phyloP scores from a whole-genome alignment of 306 rosid genomes.

The Vigna unguiculata region DNA sequence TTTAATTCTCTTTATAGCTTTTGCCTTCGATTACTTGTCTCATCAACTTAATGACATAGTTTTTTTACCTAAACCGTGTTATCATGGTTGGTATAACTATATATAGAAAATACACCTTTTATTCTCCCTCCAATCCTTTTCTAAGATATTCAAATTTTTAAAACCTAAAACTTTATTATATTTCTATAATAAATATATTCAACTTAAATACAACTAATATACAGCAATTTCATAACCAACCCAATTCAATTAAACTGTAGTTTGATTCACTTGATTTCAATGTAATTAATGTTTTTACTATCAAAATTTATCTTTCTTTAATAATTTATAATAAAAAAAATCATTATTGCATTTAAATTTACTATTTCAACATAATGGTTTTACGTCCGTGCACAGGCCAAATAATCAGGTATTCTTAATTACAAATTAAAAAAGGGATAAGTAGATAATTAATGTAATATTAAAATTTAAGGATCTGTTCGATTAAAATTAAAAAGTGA shows the following conservation, averaged over 20 bases:
- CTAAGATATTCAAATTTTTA: no score
- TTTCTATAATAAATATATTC: neutral
- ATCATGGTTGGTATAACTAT: neutral
- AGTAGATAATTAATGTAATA: neutral
- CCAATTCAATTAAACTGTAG: neutral
- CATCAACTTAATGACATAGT: neutral
- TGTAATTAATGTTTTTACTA: neutral
- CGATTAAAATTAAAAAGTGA: neutral
- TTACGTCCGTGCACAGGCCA: neutral
- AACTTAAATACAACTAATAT: neutral
- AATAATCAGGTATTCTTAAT: neutral
- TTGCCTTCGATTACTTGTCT: neutral
- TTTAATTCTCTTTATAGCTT: neutral
- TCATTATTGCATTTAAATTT: neutral
- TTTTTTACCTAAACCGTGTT: neutral
- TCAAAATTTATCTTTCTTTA: neutral
- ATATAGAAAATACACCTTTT: neutral
- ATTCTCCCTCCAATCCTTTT: neutral
- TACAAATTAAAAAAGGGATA: neutral
- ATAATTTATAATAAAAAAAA: neutral
- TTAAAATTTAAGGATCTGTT: slow-evolving; percentile 4
- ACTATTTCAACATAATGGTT: neutral
- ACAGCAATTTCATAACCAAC: neutral
- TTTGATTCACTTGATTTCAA: neutral
- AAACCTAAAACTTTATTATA: no score